phyloP scores from a whole-genome alignment of 495 filamentous ascomycete species.

The Cetradonia linearis region DNA sequence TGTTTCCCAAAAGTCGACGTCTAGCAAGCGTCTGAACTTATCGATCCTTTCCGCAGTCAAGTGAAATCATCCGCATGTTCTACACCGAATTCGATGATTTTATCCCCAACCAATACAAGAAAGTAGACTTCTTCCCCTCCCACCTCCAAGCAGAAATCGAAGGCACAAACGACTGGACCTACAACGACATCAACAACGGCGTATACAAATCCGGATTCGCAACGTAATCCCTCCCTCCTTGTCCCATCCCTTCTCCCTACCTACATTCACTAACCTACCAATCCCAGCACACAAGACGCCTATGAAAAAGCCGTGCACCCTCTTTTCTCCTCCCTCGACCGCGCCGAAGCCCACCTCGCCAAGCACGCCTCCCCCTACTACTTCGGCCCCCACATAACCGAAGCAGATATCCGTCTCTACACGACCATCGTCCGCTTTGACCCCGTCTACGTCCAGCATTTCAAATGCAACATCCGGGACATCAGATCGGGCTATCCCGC shows the following conservation, averaged over 20 bases:
- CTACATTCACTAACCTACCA: background rate
- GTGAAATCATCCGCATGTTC: conserved; percentile 59
- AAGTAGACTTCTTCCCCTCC: conserved; percentile 54
- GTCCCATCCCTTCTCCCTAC: background rate
- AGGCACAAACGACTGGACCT: conserved; percentile 68
- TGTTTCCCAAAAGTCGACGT: background rate
- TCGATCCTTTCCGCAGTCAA: conserved; percentile 30
- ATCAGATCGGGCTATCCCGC: conserved; percentile 67
- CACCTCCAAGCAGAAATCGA: conserved; percentile 56
- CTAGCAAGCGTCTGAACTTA: background rate
- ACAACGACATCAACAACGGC: conserved; percentile 77
- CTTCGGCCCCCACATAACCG: conserved; percentile 59
- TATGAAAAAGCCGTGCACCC: conserved; percentile 58
- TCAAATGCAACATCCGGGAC: conserved; percentile 82
- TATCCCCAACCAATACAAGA: conserved; percentile 44
- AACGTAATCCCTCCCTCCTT: conserved; percentile 32
- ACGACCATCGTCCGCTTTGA: conserved; percentile 83
- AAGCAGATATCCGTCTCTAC: conserved; percentile 73
- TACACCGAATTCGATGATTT: conserved; percentile 66
- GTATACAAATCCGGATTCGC: conserved; percentile 72
- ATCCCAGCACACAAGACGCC: conserved; percentile 46
- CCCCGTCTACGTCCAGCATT: conserved; percentile 83
- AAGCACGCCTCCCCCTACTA: conserved; percentile 50
- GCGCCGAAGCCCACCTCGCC: conserved; percentile 55
- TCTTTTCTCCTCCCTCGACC: conserved; percentile 65